Evolutionary conservation across 1,139 yeast genomes (phyloP), one percentile per base, ranked within the genome.

Genomic region (Waltiozyma sp.): DNA sequence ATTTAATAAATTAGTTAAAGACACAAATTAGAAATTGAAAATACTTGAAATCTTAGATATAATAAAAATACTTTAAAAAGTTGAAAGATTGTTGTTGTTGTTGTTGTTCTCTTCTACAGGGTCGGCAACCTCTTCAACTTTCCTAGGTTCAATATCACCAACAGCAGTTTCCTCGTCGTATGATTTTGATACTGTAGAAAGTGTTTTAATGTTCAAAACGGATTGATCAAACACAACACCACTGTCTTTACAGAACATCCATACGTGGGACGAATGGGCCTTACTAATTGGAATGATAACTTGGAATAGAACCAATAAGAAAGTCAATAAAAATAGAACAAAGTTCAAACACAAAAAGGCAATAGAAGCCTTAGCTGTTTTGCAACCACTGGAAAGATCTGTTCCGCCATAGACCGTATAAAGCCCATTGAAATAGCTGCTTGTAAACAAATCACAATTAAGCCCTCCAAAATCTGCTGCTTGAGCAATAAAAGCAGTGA

Each of bases 21-120:
- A n/a, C n/a, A n/a, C n/a, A n/a, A n/a, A n/a, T n/a, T n/a, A n/a
- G n/a, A n/a, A n/a, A n/a, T n/a, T n/a, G n/a, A n/a, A n/a, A n/a
- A n/a, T n/a, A n/a, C n/a, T n/a, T n/a, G n/a, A n/a, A n/a, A n/a
- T n/a, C n/a, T n/a, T n/a, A n/a, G n/a, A n/a, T n/a, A n/a, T n/a
- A n/a, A n/a, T n/a, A n/a, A n/a, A n/a, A n/a, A n/a, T n/a, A n/a
- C n/a, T n/a, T n/a, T n/a, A n/a, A n/a, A n/a, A n/a, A n/a, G n/a
- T n/a, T n/a, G n/a, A n/a, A n/a, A n/a, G n/a, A n/a, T n/a, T n/a
- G n/a, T n/a, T n/a, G n/a, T n/a, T n/a, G n/a, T n/a, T n/a, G 26
- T 42, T 34, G 50, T 14, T 26, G 31, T 26, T 26, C n/a, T 6
- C 31, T 21, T 21, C 23, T n/a, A n/a, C n/a, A n/a, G n/a, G n/a